Evolutionary conservation across 306 rosid species (phyloP), one percentile per base, ranked within the genome.

Genomic region (Quercus gilva): DNA sequence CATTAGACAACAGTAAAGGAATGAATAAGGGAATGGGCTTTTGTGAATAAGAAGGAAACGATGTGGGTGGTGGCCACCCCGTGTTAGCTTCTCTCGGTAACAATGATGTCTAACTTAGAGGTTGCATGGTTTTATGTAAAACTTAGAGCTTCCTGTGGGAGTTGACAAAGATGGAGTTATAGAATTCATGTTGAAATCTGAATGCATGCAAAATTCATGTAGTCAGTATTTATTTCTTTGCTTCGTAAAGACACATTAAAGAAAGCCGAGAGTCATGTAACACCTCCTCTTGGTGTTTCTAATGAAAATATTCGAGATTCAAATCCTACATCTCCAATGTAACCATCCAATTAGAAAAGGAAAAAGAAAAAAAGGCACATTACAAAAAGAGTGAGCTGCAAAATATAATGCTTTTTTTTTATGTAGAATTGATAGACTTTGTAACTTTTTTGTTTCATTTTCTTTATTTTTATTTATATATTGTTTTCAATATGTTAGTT

Each of bases 11-110:
- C 20, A 4, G 29, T 53, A 64, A 74, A 73, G 77, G 65, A 68
- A 64, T 63, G 68, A 80, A 86, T 45, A 84, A 71, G 74, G 85
- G 90, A 88, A 88, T 90, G 97, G 94, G 90, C 76, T 58, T 29
- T 79, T 33, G 74, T 37, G 81, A 79, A 71, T 69, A 80, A 75
- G 14, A 67, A 81, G 71, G 58, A 57, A 55, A 57, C 33, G 83
- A 75, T 80, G 79, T 29, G 85, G 90, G 84, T 71, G 84, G 88
- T 78, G 18, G 84, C 86, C 86, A 78, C 90, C 84, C 94, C 97
- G 92, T 87, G 94, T 79, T 80, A 76, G 76, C 43, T 52, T 88
- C 79, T 65, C 76, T 81, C 26, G 79, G 55, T 76, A 23, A 77
- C 76, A 55, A 82, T 61, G 80, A 83, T 91, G 89, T 87, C 87